Base-by-base conservation (phyloP, 2,329 filamentous ascomycete species). In the Trichoderma cornu-damae region DNA sequence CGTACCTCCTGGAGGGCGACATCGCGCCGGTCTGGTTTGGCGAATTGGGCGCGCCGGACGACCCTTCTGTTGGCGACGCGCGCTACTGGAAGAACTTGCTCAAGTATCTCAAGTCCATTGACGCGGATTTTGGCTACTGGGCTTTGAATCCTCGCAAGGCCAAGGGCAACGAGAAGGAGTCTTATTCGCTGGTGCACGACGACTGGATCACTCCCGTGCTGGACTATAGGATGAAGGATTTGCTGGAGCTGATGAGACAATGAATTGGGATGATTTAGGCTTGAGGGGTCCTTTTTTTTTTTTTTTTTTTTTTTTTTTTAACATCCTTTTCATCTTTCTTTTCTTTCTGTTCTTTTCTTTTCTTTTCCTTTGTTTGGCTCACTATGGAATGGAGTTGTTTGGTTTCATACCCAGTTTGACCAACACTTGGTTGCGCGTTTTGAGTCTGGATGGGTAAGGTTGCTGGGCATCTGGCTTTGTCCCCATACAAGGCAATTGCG, bases 61-160 rank as follows among this genome's bases (percentile, higher is more conserved):
- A 68, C 5, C 82, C 83, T 1, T 76, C 75, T 32, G 70, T 76
- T 7, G 82, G 83, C 6, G 83, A 86, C 61, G 74, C 74, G 56
- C 83, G 85, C 64, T 88, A 88, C 72, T 88, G 85, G 85, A 70
- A 72, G 42, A 83, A 87, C 67, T 68, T 88, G 68, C 72, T 86
- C 72, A 75, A 74, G 26, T 86, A 79, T 67, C 73, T 88, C 58
- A 77, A 77, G 64, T 69, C 73, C 2, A 69, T 82, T 50, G 82
- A 86, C 63, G 82, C 81, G 8, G 84, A 87, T 63, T 86, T 85
- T 72, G 85, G 81, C 6, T 88, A 88, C 69, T 88, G 85, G 86
- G 85, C 85, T 14, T 67, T 88, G 62, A 88, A 88, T 70, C 82
- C 85, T 37, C 75, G 82, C 46, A 88, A 88, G 69, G 81, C 83